phyloP scores from a whole-genome alignment of 139 green algal genomes.

The Nannochloris sp. region DNA sequence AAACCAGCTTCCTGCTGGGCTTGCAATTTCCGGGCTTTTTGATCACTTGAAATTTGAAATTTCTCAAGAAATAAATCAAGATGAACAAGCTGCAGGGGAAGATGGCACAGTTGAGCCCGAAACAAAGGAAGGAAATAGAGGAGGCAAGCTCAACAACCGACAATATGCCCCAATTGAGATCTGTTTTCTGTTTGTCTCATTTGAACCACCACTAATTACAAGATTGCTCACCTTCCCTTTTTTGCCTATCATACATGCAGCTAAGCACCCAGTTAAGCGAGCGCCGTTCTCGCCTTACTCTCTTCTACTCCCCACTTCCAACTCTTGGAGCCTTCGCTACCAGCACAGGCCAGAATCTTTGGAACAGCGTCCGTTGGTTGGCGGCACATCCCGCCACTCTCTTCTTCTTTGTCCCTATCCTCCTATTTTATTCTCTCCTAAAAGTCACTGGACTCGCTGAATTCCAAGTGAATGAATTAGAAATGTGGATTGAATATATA shows the following conservation, averaged over 20 bases:
- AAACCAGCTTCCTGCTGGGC: too few relatives aligned
- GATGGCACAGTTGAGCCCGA: neutral
- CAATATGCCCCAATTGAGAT: too few relatives aligned
- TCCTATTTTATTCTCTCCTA: conserved; percentile 39
- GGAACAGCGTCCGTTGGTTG: conserved; percentile 38
- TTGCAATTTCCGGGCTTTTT: too few relatives aligned
- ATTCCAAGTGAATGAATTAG: conserved; percentile 12
- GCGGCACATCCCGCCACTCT: conserved; percentile 55
- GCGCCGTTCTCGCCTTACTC: conserved; percentile 29
- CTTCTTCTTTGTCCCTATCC: conserved; percentile 43
- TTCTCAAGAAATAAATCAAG: too few relatives aligned
- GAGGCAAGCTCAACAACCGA: neutral
- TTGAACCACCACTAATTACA: too few relatives aligned
- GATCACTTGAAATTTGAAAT: too few relatives aligned
- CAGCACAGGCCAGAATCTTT: conserved; percentile 14
- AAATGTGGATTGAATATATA: conserved; percentile 52
- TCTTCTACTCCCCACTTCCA: conserved; percentile 38
- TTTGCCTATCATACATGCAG: too few relatives aligned
- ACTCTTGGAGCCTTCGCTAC: conserved; percentile 50
- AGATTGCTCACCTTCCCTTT: too few relatives aligned
- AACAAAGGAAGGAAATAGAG: neutral
- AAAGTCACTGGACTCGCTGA: conserved; percentile 22
- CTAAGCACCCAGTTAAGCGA: conserved; percentile 9
- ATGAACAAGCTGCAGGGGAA: neutral
- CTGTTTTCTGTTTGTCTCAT: too few relatives aligned